Percentiles rank a stretch among this genome's conserved stretches.
phyloP scores from a whole-genome alignment of 2,329 filamentous ascomycete genomes.

The Rhynchosporium graminicola region DNA sequence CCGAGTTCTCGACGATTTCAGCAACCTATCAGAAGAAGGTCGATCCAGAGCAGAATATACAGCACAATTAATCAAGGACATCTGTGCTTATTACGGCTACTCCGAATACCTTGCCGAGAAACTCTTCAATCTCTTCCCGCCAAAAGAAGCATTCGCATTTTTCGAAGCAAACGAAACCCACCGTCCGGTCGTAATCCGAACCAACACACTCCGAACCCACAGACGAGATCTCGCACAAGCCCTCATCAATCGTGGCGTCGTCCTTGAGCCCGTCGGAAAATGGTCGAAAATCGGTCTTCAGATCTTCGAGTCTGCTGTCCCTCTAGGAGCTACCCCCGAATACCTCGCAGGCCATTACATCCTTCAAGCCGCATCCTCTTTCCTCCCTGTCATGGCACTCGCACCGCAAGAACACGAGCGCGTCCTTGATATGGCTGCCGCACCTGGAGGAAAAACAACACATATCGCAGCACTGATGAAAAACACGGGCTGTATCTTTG shows the following conservation, averaged over 20 bases:
- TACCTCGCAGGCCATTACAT: slow-evolving; percentile 98
- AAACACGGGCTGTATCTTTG: slow-evolving; percentile 93
- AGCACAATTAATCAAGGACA: slow-evolving; percentile 81
- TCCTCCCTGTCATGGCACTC: slow-evolving; percentile 96
- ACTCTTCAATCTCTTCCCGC: slow-evolving; percentile 87
- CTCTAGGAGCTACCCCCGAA: slow-evolving; percentile 89
- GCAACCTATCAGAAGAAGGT: slow-evolving; percentile 75
- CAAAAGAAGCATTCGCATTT: slow-evolving; percentile 93
- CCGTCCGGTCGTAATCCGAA: slow-evolving; percentile 91
- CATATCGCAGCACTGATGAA: slow-evolving; percentile 97
- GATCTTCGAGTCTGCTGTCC: slow-evolving; percentile 83
- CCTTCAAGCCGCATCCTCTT: slow-evolving; percentile 92
- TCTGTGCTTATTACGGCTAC: slow-evolving; percentile 97
- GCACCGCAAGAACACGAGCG: slow-evolving; percentile 92
- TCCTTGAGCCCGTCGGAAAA: slow-evolving; percentile 93
- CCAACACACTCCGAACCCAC: slow-evolving; percentile 84
- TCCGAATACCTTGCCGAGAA: slow-evolving; percentile 94
- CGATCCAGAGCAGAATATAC: slow-evolving; percentile 88
- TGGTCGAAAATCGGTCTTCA: slow-evolving; percentile 98
- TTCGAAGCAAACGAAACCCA: slow-evolving; percentile 98
- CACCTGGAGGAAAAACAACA: slow-evolving; percentile 94
- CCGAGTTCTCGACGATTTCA: slow-evolving; percentile 85
- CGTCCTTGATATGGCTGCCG: slow-evolving; percentile 88
- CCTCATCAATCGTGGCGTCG: slow-evolving; percentile 93
- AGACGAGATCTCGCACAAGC: slow-evolving; percentile 83